These are phyloP conservation scores for Paxillus ammoniavirescens DNA, from an alignment of 768 basidiomycete species.

Conservation along the genomic window DNA sequence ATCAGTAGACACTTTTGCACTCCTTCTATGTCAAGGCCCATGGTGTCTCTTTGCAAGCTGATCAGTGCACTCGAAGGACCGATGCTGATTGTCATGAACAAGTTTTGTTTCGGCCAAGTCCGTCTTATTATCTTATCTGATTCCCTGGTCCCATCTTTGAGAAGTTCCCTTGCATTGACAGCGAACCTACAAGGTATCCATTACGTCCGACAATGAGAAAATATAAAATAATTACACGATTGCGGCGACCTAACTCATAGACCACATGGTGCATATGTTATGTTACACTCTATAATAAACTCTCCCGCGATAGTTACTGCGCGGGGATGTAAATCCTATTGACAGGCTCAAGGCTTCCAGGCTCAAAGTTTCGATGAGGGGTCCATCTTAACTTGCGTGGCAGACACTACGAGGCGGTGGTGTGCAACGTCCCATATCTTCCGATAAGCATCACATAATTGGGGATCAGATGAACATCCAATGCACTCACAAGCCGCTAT, in stretches of 20 bases:
- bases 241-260: background rate
- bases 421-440: constrained; percentile 44
- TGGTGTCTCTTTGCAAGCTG: background rate
- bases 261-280: background rate
- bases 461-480: background rate
- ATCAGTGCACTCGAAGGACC: background rate
- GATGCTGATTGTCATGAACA: background rate
- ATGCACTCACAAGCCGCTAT: background rate
- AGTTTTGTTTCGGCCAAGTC: constrained; percentile 1
- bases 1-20: constrained; percentile 60
- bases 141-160: background rate
- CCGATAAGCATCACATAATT: background rate
- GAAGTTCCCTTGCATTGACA: background rate
- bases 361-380: constrained; percentile 17
- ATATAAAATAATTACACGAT: background rate
- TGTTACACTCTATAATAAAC: background rate
- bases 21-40: constrained; percentile 19
- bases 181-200: background rate
- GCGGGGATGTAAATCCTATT: too few relatives aligned
- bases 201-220: background rate
- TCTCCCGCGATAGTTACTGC: background rate
- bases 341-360: background rate
- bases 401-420: constrained; percentile 41
- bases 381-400: constrained; percentile 41
- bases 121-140: constrained; percentile 11